phyloP scores from a whole-genome alignment of 345 rosid species.

The Schrenkiella parvula region DNA sequence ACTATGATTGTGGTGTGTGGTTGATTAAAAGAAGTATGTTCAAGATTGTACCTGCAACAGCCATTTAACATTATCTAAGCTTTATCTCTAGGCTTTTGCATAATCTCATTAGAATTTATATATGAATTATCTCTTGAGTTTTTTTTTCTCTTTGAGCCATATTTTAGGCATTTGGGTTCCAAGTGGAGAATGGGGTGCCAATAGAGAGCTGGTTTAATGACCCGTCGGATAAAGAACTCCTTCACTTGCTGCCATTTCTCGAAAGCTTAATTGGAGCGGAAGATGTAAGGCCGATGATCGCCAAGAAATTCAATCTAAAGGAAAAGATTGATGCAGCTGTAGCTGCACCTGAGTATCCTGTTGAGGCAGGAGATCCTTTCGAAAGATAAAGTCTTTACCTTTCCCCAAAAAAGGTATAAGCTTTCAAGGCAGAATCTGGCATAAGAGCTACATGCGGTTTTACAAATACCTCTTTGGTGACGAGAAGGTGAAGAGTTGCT shows the following conservation, averaged over 20 bases:
- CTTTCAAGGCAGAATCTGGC: conserved; percentile 3
- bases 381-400: conserved; percentile 49
- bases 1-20: neutral
- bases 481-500: neutral
- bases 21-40: neutral
- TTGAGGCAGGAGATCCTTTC: conserved; percentile 46
- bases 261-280: conserved; percentile 82
- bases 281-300: conserved; percentile 86
- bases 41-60: neutral
- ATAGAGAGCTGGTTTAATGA: conserved; percentile 98
- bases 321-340: conserved; percentile 67
- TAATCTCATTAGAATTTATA: neutral
- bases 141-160: neutral
- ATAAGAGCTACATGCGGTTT: neutral
- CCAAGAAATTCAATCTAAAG: conserved; percentile 70
- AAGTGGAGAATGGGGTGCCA: conserved; percentile 95
- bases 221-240: conserved; percentile 72
- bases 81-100: neutral
- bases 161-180: conserved; percentile 87
- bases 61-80: neutral
- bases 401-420: neutral
- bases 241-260: conserved; percentile 69
- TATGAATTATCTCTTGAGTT: neutral
- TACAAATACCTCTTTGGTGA: neutral
- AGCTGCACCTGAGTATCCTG: conserved; percentile 41